These are phyloP conservation scores for Colletotrichum salicis DNA, from an alignment of 2,329 filamentous ascomycete genomes.

Conservation along the genomic window DNA sequence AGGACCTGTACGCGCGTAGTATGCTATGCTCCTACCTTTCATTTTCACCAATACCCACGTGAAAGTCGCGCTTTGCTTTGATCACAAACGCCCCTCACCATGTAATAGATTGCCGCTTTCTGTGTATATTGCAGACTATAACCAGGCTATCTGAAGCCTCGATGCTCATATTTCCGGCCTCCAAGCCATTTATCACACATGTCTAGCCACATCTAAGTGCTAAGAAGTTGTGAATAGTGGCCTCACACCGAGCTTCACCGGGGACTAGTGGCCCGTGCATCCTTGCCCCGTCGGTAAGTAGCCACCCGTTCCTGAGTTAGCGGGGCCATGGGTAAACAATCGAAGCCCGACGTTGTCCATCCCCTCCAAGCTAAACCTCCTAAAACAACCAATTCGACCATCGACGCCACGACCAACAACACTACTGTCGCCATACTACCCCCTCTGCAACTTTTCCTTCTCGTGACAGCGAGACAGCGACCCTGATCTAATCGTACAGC, in stretches of 20 bases:
- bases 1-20: too few relatives aligned
- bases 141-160: too few relatives aligned
- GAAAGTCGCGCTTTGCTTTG: too few relatives aligned
- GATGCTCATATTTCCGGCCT: too few relatives aligned
- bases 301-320: background rate
- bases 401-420: background rate
- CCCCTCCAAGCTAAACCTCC: background rate
- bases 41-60: too few relatives aligned
- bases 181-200: background rate
- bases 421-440: background rate
- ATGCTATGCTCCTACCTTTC: too few relatives aligned
- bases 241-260: background rate
- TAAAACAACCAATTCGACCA: background rate
- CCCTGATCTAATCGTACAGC: too few relatives aligned
- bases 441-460: background rate
- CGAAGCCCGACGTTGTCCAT: background rate
- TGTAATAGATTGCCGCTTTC: too few relatives aligned
- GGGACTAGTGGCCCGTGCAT: background rate
- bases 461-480: background rate
- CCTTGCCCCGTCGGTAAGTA: background rate
- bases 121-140: too few relatives aligned
- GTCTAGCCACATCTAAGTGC: too few relatives aligned
- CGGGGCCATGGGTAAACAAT: conserved; percentile 20
- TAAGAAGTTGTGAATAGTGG: too few relatives aligned
- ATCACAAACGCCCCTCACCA: too few relatives aligned